Evolutionary conservation across 257 asterid species (phyloP).

Genomic region (Salvia hispanica): DNA sequence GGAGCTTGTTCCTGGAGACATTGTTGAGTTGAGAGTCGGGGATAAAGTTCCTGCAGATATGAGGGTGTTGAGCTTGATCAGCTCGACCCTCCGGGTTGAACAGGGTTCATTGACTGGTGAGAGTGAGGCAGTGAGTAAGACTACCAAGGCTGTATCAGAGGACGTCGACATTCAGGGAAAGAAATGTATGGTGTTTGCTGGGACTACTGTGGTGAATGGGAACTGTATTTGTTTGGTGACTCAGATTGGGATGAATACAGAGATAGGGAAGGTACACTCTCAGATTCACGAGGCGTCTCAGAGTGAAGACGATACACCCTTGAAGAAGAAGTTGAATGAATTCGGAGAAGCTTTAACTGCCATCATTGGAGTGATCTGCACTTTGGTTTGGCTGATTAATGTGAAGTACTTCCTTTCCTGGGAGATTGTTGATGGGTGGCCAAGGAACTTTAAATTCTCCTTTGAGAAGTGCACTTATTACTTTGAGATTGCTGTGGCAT

Average conservation of each 20-base stretch:
- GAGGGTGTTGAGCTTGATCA: slow-evolving; percentile 86
- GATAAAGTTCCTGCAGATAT: slow-evolving; percentile 97
- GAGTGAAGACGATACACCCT: slow-evolving; percentile 90
- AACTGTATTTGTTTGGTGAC: slow-evolving; percentile 84
- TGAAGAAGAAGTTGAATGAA: slow-evolving; percentile 96
- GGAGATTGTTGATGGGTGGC: slow-evolving; percentile 97
- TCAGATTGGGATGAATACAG: slow-evolving; percentile 88
- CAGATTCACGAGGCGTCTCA: slow-evolving; percentile 97
- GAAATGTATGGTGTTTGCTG: slow-evolving; percentile 96
- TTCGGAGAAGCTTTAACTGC: slow-evolving; percentile 91
- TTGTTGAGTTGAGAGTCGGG: slow-evolving; percentile 94
- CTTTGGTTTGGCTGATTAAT: slow-evolving; percentile 91
- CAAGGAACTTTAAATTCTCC: slow-evolving; percentile 85
- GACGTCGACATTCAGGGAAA: slow-evolving; percentile 98
- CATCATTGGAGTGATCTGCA: slow-evolving; percentile 82
- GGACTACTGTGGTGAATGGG: slow-evolving; percentile 97
- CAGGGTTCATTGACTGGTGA: slow-evolving; percentile 99
- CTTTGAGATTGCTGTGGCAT: slow-evolving; percentile 99
- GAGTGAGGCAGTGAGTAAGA: slow-evolving; percentile 95
- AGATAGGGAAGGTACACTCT: slow-evolving; percentile 87
- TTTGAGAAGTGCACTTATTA: slow-evolving; percentile 98
- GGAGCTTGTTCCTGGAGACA: slow-evolving; percentile 98
- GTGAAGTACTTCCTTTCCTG: slow-evolving; percentile 93
- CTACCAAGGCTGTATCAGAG: slow-evolving; percentile 73
- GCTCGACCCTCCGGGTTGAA: slow-evolving; percentile 88